Base-by-base conservation (phyloP, 768 basidiomycete species). In the Cystoderma amianthinum region DNA sequence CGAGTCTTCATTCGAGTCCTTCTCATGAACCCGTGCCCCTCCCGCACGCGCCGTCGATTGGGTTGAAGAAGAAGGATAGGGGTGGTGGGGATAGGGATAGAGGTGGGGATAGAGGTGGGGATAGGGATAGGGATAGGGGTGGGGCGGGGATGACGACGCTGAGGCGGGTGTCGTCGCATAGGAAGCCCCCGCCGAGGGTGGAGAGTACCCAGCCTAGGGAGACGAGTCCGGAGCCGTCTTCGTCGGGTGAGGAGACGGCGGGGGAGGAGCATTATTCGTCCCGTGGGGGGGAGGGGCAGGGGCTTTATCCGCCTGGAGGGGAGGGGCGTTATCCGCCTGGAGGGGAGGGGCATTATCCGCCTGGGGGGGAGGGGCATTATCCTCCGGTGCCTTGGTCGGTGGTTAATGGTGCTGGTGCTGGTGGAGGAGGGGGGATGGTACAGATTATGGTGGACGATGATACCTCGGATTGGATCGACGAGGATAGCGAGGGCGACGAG, bases 121-220 rank as follows among this genome's bases (percentile, higher is more conserved):
- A n/a, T n/a, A n/a, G n/a, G n/a, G n/a, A n/a, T n/a, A n/a, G n/a
- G n/a, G n/a, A n/a, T n/a, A n/a, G n/a, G n/a, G n/a, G n/a, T n/a
- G n/a, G n/a, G n/a, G n/a, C n/a, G n/a, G n/a, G n/a, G n/a, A 20
- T 44, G 5, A 44, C 28, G 32, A 46, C 50, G 12, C 33, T 53
- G 33, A 58, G 58, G 43, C 50, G 53, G 33, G 55, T 60, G 42
- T 44, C 53, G 4, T 49, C 60, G 17, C 52, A 48, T 25, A 60
- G 80, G 24, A 79, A 79, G 53, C 82, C 80, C 1, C 86, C 86
- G 1, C 85, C 83, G 7, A 69, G 86, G 10, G 86, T 89, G 13
- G 82, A 87, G 51, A 88, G 85, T 50, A 90, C 86, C 0, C 85
- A 88, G 50, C 85, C 86, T 5, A 64, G 85, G 32, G 86, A 89